Percentiles rank a stretch among this genome's conserved stretches.
phyloP scores from a whole-genome alignment of 257 asterid genomes.

The Prunella vulgaris region DNA sequence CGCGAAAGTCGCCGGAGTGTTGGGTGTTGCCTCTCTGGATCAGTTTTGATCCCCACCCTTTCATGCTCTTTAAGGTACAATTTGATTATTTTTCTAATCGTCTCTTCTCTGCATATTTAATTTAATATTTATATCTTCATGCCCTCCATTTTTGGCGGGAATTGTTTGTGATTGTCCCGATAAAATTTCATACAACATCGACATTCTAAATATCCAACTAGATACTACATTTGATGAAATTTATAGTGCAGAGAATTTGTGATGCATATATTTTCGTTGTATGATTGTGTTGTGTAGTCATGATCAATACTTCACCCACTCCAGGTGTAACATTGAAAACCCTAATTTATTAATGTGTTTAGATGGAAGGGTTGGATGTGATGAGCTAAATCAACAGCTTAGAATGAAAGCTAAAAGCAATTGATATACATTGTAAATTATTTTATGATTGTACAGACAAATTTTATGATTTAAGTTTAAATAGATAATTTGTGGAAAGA shows the following conservation, averaged over 20 bases:
- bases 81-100: neutral
- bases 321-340: neutral
- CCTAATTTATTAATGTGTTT: neutral
- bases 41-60: conserved; percentile 7
- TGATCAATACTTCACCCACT: neutral
- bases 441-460: neutral
- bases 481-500: neutral
- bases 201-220: neutral
- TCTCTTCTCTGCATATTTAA: neutral
- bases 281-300: neutral
- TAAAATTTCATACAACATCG: neutral
- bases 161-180: neutral
- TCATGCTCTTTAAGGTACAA: conserved; percentile 25
- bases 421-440: neutral
- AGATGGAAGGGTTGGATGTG: neutral
- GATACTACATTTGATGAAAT: neutral
- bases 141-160: conserved; percentile 8
- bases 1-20: conserved; percentile 36
- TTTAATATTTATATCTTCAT: neutral
- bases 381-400: neutral
- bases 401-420: neutral
- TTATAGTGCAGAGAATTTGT: neutral
- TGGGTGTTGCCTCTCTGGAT: neutral
- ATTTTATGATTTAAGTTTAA: neutral
- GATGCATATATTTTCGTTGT: neutral